These are phyloP conservation scores for Purpureocillium takamizusanense DNA, from an alignment of 2,329 filamentous ascomycete species.

Conservation along the genomic window DNA sequence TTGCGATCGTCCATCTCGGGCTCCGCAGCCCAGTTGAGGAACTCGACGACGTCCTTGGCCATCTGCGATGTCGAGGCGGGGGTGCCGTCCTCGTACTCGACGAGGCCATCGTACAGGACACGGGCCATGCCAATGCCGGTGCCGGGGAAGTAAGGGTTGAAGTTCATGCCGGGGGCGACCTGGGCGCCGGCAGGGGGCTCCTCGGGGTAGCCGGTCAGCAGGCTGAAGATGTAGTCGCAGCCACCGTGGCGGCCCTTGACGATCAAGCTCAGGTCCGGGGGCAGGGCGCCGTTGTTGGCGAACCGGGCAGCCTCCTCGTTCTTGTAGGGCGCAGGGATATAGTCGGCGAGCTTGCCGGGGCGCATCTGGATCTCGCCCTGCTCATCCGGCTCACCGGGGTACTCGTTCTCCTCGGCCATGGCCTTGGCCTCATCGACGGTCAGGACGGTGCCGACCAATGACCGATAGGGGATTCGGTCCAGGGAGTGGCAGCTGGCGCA, in stretches of 20 bases:
- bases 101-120: slow-evolving; percentile 93
- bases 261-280: slow-evolving; percentile 94
- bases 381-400: slow-evolving; percentile 96
- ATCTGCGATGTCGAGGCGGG: slow-evolving; percentile 95
- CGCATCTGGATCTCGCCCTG: slow-evolving; percentile 98
- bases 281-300: slow-evolving; percentile 96
- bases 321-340: slow-evolving; percentile 91
- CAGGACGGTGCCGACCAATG: slow-evolving; percentile 82
- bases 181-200: slow-evolving; percentile 84
- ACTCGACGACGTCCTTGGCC: slow-evolving; percentile 98
- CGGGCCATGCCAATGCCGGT: slow-evolving; percentile 98
- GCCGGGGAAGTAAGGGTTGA: slow-evolving; percentile 99
- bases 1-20: slow-evolving; percentile 99
- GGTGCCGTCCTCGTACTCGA: slow-evolving; percentile 96
- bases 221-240: slow-evolving; percentile 96
- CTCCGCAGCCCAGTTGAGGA: slow-evolving; percentile 98
- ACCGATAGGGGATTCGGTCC: slow-evolving; percentile 84
- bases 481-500: slow-evolving; percentile 98
- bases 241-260: slow-evolving; percentile 96
- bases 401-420: slow-evolving; percentile 96
- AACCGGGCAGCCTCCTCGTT: slow-evolving; percentile 98
- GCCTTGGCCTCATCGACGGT: slow-evolving; percentile 98
- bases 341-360: slow-evolving; percentile 96
- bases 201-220: slow-evolving; percentile 95
- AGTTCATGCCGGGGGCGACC: slow-evolving; percentile 88